Evolutionary conservation across 73 alveolate genomes (phyloP).

Genomic region (Symbiodinium natans): DNA sequence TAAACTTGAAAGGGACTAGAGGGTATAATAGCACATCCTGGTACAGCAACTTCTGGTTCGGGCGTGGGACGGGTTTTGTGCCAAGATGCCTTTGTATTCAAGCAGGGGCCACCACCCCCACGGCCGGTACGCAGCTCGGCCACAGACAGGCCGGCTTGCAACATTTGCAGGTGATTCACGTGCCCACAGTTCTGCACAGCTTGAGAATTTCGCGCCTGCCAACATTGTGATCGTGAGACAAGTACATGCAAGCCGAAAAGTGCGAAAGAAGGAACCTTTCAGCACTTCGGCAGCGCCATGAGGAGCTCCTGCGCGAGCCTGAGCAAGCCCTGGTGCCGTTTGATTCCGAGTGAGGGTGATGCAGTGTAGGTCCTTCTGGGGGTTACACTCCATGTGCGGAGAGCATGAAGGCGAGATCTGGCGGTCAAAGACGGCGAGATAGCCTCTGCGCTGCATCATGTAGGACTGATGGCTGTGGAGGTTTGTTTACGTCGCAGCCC

Average conservation of each 20-base stretch:
- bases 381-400: neutral
- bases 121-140: slow-evolving; percentile 70
- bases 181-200: neutral
- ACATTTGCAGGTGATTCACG: neutral
- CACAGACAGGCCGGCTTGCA: neutral
- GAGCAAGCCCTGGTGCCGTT: neutral
- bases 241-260: neutral
- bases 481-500: too few relatives aligned
- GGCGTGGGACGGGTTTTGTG: neutral
- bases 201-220: neutral
- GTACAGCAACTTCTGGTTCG: neutral
- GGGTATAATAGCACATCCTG: neutral
- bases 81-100: neutral
- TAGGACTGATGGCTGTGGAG: slow-evolving; percentile 20
- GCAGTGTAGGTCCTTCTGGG: neutral
- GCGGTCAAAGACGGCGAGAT: slow-evolving; percentile 62
- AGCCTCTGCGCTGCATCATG: neutral
- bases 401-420: slow-evolving; percentile 12
- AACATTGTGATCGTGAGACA: neutral
- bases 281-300: neutral
- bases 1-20: neutral
- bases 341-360: neutral
- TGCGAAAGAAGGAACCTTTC: neutral
- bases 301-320: neutral
- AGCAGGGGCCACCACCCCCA: slow-evolving; percentile 69